Conservation (phyloP, 345 rosid genomes). For the Euphorbia lathyris region DNA sequence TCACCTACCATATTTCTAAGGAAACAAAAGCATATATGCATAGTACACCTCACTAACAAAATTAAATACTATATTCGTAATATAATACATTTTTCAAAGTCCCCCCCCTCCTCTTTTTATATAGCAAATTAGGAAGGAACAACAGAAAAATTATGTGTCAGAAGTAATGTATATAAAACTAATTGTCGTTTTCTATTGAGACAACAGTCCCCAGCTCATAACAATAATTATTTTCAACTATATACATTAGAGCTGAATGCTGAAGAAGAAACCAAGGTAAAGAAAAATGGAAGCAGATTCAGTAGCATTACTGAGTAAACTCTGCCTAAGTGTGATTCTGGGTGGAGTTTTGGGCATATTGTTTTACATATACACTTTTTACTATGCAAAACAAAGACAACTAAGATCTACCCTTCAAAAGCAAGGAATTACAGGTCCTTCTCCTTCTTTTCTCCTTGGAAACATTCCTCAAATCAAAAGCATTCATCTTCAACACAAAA, state of each 20-base stretch:
- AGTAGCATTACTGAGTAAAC: background rate
- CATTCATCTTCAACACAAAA: constrained; percentile 3
- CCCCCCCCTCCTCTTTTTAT: too few relatives aligned
- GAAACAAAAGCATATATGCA: too few relatives aligned
- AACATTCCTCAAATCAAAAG: constrained; percentile 38
- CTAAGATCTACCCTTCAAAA: constrained; percentile 30
- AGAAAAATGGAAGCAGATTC: constrained; percentile 12
- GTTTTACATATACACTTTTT: constrained; percentile 8
- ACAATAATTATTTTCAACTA: too few relatives aligned
- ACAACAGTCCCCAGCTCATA: too few relatives aligned
- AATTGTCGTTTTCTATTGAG: too few relatives aligned
- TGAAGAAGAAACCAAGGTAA: background rate
- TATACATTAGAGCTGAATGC: background rate
- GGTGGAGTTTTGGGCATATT: constrained; percentile 20
- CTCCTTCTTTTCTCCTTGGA: constrained; percentile 39
- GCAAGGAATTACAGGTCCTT: constrained; percentile 50
- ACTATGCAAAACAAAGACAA: constrained; percentile 27
- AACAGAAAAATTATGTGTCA: too few relatives aligned
- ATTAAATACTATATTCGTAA: too few relatives aligned
- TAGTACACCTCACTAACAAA: too few relatives aligned
- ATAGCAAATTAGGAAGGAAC: too few relatives aligned
- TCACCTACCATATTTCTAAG: too few relatives aligned
- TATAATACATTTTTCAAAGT: too few relatives aligned
- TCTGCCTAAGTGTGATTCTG: constrained; percentile 18
- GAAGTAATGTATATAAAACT: too few relatives aligned